Conservation (phyloP, 768 basidiomycete genomes). For the Tephrocybe sp. region DNA sequence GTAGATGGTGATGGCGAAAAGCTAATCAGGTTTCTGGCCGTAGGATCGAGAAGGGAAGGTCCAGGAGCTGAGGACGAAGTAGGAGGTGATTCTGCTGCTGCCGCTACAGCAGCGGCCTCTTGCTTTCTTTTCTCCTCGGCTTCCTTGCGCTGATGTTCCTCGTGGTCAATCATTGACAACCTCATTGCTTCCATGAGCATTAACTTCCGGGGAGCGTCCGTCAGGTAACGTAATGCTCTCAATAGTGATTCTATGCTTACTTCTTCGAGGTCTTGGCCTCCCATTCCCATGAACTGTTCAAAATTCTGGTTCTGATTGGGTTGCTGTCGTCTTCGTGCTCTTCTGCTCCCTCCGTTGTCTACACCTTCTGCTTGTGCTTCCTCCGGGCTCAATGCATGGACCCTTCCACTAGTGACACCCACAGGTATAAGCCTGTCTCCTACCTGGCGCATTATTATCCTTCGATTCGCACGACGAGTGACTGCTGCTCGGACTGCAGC, state of each 20-base stretch:
- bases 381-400: constrained; percentile 64
- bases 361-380: constrained; percentile 45
- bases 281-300: constrained; percentile 71
- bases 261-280: constrained; percentile 92
- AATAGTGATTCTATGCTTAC: constrained; percentile 41
- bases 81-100: constrained; percentile 25
- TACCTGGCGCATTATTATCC: constrained; percentile 98
- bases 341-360: constrained; percentile 44
- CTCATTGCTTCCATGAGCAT: constrained; percentile 99
- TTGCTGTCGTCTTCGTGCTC: constrained; percentile 58
- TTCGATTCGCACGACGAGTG: constrained; percentile 89
- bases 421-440: constrained; percentile 97
- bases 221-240: not conserved
- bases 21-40: constrained; percentile 20
- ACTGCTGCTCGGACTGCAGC: constrained; percentile 95
- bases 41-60: constrained; percentile 32
- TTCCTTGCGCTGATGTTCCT: constrained; percentile 85
- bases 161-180: constrained; percentile 89
- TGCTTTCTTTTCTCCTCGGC: constrained; percentile 65
- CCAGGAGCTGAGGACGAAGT: constrained; percentile 28
- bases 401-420: constrained; percentile 88
- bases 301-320: constrained; percentile 53
- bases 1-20: constrained; percentile 26
- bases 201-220: constrained; percentile 47
- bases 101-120: constrained; percentile 29